A percentile compares a stretch with the other conserved stretches of the same genome.
Conservation (phyloP, 1,284 basidiomycete genomes). For the Trametes polyzona region DNA sequence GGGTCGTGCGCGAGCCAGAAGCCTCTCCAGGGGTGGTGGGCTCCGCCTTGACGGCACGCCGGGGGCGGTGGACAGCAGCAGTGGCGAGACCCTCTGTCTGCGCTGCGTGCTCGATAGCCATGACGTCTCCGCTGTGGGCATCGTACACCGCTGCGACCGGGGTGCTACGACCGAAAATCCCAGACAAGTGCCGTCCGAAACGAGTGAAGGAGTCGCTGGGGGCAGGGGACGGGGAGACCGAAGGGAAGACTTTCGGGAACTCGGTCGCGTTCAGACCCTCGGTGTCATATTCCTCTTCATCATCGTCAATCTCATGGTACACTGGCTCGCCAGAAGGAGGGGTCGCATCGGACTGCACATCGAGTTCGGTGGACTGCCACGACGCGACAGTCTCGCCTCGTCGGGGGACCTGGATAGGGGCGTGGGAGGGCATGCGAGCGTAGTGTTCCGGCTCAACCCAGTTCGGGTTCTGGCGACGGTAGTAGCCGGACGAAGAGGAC, state of each 20-base stretch:
- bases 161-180: constrained; percentile 21
- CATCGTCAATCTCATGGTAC: not conserved
- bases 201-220: constrained; percentile 29
- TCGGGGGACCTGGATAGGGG: not conserved
- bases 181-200: constrained; percentile 83
- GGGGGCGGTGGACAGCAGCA: constrained; percentile 22
- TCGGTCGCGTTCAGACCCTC: constrained; percentile 13
- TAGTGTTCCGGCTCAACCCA: constrained; percentile 25
- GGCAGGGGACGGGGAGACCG: constrained; percentile 7
- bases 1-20: constrained; percentile 1
- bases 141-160: constrained; percentile 34
- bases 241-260: constrained; percentile 1
- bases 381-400: constrained; percentile 11
- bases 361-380: constrained; percentile 35
- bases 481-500: constrained; percentile 15
- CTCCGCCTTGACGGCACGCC: constrained; percentile 24
- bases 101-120: constrained; percentile 28
- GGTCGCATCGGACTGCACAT: constrained; percentile 20
- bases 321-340: not conserved
- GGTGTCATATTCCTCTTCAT: not conserved
- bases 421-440: constrained; percentile 7
- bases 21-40: constrained; percentile 6
- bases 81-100: constrained; percentile 28
- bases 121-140: constrained; percentile 30
- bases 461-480: constrained; percentile 32